Percentiles rank a stretch among this genome's conserved stretches.
Conservation (phyloP, 306 rosid species). For the Ziziphus jujuba region DNA sequence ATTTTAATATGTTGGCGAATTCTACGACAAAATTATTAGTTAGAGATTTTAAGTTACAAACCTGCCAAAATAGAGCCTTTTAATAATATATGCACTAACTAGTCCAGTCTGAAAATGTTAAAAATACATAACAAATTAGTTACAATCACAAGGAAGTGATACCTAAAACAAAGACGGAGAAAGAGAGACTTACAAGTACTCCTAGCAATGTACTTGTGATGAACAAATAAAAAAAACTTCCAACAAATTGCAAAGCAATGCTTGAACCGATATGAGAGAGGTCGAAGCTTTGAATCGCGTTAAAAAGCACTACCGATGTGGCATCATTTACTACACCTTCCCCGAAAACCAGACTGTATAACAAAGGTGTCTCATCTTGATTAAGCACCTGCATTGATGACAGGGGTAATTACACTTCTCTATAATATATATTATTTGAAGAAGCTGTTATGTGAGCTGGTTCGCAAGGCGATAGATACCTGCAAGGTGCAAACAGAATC, state of each 20-base stretch:
- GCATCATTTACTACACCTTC: conserved; percentile 99
- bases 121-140: background rate
- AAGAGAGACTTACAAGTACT: conserved; percentile 55
- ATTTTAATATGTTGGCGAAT: background rate
- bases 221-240: conserved; percentile 65
- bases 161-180: background rate
- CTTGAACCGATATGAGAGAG: conserved; percentile 70
- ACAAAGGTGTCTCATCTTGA: conserved; percentile 82
- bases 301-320: conserved; percentile 88
- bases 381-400: conserved; percentile 70
- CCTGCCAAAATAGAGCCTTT: conserved; percentile 83
- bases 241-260: conserved; percentile 63
- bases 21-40: background rate
- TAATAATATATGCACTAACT: conserved; percentile 76
- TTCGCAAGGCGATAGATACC: conserved; percentile 39
- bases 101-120: conserved; percentile 69
- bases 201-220: conserved; percentile 74
- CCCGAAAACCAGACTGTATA: conserved; percentile 90
- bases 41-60: conserved; percentile 40
- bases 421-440: background rate
- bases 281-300: conserved; percentile 93
- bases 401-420: conserved; percentile 2
- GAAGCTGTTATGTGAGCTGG: background rate
- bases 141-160: conserved; percentile 3
- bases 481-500: conserved; percentile 97